phyloP scores from a whole-genome alignment of 805 yeast species.

The Diddensiella caesifluorescens region DNA sequence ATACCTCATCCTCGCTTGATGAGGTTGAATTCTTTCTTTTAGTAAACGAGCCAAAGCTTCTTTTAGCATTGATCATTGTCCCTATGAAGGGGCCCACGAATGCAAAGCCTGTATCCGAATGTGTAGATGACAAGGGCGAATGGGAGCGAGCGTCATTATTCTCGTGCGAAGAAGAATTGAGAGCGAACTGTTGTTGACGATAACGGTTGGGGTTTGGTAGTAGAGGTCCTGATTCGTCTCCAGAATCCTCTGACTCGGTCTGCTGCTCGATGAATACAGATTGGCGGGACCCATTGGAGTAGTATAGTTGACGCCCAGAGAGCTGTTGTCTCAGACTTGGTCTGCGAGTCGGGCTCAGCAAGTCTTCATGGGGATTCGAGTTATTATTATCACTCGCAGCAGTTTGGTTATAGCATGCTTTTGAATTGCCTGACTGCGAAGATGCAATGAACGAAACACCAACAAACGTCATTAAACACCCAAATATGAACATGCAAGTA shows the following conservation, averaged over 20 bases:
- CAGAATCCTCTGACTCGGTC: not conserved
- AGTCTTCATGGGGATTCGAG: not conserved
- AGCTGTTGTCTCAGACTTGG: not conserved
- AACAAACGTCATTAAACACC: constrained; percentile 36
- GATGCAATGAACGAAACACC: constrained; percentile 40
- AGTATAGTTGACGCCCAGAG: not conserved
- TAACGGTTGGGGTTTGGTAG: too few species aligned
- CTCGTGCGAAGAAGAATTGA: not conserved
- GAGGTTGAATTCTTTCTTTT: too few species aligned
- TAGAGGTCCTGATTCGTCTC: not conserved
- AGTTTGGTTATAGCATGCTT: too few species aligned
- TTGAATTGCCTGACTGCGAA: constrained; percentile 7
- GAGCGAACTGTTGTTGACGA: too few species aligned
- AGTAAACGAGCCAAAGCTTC: too few species aligned
- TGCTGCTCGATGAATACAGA: constrained; percentile 2
- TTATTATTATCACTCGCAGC: not conserved
- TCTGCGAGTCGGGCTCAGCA: too few species aligned
- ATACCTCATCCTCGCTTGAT: too few species aligned
- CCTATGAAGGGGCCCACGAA: constrained; percentile 3
- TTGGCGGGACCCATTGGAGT: not conserved
- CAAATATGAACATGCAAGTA: constrained; percentile 29
- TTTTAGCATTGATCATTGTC: constrained; percentile 2
- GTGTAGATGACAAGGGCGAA: not conserved
- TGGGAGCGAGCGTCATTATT: not conserved
- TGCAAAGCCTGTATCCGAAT: not conserved